Evolutionary conservation across 352 stramenopile genomes (phyloP).

Genomic region (Phytopythium helicoides): DNA sequence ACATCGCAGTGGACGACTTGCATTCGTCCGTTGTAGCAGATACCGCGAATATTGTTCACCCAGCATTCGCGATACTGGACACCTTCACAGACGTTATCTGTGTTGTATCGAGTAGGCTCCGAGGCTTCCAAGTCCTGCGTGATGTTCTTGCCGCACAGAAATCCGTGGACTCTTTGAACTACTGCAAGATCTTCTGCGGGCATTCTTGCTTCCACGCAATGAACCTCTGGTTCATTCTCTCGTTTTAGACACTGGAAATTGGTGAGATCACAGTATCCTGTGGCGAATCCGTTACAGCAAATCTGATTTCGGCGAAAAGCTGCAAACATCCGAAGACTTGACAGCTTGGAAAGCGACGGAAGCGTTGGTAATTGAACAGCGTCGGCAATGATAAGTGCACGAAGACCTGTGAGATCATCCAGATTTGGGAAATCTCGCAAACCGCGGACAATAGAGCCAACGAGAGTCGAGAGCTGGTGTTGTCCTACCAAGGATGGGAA

Average conservation of each 20-base stretch:
- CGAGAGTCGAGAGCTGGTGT: slow-evolving; percentile 26
- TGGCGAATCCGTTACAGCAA: slow-evolving; percentile 38
- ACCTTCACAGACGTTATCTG: slow-evolving; percentile 9
- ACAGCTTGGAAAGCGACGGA: slow-evolving; percentile 13
- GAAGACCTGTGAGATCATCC: slow-evolving; percentile 20
- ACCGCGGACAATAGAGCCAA: slow-evolving; percentile 15
- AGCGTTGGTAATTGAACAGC: slow-evolving; percentile 16
- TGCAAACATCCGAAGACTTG: slow-evolving; percentile 23
- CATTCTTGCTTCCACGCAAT: slow-evolving; percentile 23
- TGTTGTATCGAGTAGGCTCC: slow-evolving; percentile 21
- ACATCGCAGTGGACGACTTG: slow-evolving; percentile 43
- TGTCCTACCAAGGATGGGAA: slow-evolving; percentile 38
- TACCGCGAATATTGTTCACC: slow-evolving; percentile 13
- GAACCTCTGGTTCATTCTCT: slow-evolving; percentile 15
- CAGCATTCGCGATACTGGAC: slow-evolving; percentile 32
- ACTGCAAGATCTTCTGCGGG: slow-evolving; percentile 13
- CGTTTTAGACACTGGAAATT: slow-evolving; percentile 28
- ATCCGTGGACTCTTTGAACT: slow-evolving; percentile 10
- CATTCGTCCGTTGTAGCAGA: slow-evolving; percentile 47
- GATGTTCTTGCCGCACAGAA: slow-evolving; percentile 26
- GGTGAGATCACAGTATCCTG: slow-evolving; percentile 19
- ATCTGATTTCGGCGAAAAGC: slow-evolving; percentile 31
- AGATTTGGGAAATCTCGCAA: slow-evolving; percentile 27
- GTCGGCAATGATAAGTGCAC: slow-evolving; percentile 24
- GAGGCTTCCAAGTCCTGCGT: slow-evolving; percentile 24